Evolutionary conservation across 2,329 filamentous ascomycete genomes (phyloP).

Genomic region (Aspergillus calidoustus): DNA sequence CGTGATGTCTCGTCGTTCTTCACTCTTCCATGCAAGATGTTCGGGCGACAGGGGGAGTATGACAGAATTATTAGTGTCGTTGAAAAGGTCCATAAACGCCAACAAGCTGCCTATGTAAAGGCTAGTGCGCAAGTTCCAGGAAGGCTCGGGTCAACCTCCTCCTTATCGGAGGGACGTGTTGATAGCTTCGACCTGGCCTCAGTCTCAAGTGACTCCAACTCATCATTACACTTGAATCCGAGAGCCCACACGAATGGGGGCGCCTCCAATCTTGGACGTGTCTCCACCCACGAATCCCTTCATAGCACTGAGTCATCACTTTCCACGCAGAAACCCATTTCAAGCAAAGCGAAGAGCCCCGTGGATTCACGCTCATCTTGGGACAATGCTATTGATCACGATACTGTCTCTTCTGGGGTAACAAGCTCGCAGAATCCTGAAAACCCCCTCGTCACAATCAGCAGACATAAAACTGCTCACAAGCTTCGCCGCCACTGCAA

Average conservation of each 20-base stretch:
- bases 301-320: constrained; percentile 41
- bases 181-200: constrained; percentile 57
- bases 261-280: constrained; percentile 33
- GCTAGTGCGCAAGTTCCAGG: constrained; percentile 40
- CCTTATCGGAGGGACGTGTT: constrained; percentile 55
- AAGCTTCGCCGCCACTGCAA: constrained; percentile 59
- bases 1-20: constrained; percentile 93
- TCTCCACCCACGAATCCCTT: constrained; percentile 41
- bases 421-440: constrained; percentile 36
- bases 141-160: constrained; percentile 58
- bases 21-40: constrained; percentile 78
- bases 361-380: constrained; percentile 42
- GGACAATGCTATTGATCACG: constrained; percentile 42
- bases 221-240: constrained; percentile 47
- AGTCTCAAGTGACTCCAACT: constrained; percentile 60
- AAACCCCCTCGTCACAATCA: constrained; percentile 37
- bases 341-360: constrained; percentile 41
- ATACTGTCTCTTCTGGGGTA: constrained; percentile 40
- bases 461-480: constrained; percentile 49
- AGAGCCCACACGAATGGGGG: constrained; percentile 44
- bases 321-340: constrained; percentile 35
- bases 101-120: constrained; percentile 48
- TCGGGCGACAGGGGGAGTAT: constrained; percentile 76
- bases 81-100: constrained; percentile 72
- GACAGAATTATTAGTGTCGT: constrained; percentile 74